Base-by-base conservation (phyloP, 768 basidiomycete genomes). In the Polyporus arcularius region DNA sequence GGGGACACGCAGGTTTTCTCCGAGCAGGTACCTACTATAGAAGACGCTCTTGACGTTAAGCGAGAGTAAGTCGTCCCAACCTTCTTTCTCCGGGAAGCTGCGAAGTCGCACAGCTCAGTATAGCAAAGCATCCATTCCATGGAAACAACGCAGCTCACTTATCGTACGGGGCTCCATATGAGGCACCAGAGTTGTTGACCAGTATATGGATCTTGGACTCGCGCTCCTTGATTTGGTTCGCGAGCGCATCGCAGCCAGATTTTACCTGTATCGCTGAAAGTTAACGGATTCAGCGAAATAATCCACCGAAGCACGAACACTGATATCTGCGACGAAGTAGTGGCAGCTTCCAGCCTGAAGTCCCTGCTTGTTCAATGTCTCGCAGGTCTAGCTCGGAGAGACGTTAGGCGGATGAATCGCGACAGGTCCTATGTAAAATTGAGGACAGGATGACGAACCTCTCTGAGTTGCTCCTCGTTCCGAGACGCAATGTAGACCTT, bases 401-500 rank as follows among this genome's bases (percentile, higher is more conserved):
- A 35, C 47, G 15, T 41, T 11, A 28, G 15, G 26, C 5, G 11
- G 6, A 11, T 35, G 1, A 3, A 35, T 11, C 11, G 11, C 35
- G 11, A 6, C 35, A 11, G 3, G 35, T 11, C 11, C 16, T 31
- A 26, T 4, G n/a, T n/a, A n/a, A n/a, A n/a, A 39, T 18, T 40
- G 50, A 4, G 42, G 12, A 7, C 3, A 26, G 6, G 14, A 18
- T 11, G 28, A 52, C 80, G 53, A 57, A 88, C 90, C 80, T 89
- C 83, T 75, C 89, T 85, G 58, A 96, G 79, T 67, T 89, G 88
- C 18, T 78, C 71, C 75, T 92, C 90, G 71, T 93, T 94, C 57
- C 94, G 80, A 11, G 91, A 87, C 14, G 94, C 92, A 65, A 96
- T 94, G 75, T 95, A 94, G 43, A 96, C 94, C 66, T 85, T 88